Percentiles rank a stretch among this genome's conserved stretches.
Evolutionary conservation across 225 moss, liverwort and hornwort species (phyloP).

Genomic region (Climacium dendroides): DNA sequence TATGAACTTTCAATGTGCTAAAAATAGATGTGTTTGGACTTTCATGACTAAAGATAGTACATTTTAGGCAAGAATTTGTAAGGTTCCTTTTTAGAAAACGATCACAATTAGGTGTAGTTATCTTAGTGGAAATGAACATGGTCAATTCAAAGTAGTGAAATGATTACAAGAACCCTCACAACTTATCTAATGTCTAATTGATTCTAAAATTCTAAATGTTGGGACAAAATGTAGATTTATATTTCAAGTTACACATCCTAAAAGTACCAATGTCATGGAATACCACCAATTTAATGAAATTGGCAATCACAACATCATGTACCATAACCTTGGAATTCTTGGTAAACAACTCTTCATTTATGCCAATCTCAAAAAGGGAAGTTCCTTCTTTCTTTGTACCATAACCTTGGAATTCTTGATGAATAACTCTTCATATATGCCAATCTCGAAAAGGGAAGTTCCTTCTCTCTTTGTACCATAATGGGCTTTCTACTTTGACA

Average conservation of each 20-base stretch:
- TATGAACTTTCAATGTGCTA: background rate
- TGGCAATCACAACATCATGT: background rate
- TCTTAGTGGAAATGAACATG: background rate
- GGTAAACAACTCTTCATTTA: background rate
- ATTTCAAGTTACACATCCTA: fast-evolving
- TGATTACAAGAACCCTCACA: fast-evolving
- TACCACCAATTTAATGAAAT: background rate
- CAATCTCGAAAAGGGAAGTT: too few species aligned
- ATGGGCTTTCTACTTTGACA: fast-evolving
- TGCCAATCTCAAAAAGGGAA: too few species aligned
- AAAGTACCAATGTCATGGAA: background rate
- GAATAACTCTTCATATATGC: background rate
- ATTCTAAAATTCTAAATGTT: background rate
- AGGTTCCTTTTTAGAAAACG: background rate
- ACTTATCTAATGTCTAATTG: background rate
- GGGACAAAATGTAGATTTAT: background rate
- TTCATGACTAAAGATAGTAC: background rate
- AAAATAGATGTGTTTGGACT: background rate
- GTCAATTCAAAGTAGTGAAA: background rate
- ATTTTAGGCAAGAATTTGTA: background rate
- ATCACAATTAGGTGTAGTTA: background rate
- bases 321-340: background rate
- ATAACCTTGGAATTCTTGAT: background rate
- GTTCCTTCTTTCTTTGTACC: background rate
- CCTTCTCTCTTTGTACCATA: background rate